These are phyloP conservation scores for Fusarium nurragi DNA, from an alignment of 2,329 filamentous ascomycete genomes.

Conservation along the genomic window DNA sequence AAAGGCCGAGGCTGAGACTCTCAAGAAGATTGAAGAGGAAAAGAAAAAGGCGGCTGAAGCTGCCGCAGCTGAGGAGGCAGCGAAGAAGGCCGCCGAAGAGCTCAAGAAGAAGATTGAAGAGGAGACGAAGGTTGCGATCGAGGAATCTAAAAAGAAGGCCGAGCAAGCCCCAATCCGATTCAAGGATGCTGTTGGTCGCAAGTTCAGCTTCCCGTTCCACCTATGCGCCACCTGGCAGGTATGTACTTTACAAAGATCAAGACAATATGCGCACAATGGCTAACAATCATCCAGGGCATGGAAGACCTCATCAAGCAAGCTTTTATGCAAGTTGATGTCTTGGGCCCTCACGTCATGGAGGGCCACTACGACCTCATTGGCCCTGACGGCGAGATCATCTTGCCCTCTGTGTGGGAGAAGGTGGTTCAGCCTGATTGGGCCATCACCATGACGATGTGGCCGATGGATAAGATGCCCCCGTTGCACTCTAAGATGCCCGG, in stretches of 20 bases:
- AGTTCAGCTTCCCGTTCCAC: conserved; percentile 91
- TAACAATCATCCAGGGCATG: conserved; percentile 71
- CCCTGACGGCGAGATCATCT: conserved; percentile 82
- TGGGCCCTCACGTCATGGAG: conserved; percentile 78
- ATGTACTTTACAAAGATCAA: conserved; percentile 50
- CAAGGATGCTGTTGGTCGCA: conserved; percentile 89
- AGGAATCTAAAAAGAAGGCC: conserved; percentile 61
- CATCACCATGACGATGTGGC: conserved; percentile 68
- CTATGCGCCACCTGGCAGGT: conserved; percentile 86
- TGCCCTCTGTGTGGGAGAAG: conserved; percentile 81
- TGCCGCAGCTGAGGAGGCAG: conserved; percentile 58
- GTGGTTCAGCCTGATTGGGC: conserved; percentile 76
- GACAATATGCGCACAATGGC: neutral
- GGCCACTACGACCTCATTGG: conserved; percentile 84
- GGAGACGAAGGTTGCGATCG: conserved; percentile 60
- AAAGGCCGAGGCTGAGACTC: conserved; percentile 51
- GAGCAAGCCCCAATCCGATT: conserved; percentile 83
- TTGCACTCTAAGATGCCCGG: conserved; percentile 36
- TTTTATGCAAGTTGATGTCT: conserved; percentile 79
- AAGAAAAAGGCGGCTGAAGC: conserved; percentile 51
- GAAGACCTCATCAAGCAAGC: conserved; percentile 87
- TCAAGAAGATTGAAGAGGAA: conserved; percentile 55
- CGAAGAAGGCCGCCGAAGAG: conserved; percentile 68
- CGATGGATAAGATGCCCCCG: conserved; percentile 57
- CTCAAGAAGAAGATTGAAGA: conserved; percentile 66